Base-by-base conservation (phyloP, 1,139 yeast genomes). In the Protomyces pachydermus region DNA sequence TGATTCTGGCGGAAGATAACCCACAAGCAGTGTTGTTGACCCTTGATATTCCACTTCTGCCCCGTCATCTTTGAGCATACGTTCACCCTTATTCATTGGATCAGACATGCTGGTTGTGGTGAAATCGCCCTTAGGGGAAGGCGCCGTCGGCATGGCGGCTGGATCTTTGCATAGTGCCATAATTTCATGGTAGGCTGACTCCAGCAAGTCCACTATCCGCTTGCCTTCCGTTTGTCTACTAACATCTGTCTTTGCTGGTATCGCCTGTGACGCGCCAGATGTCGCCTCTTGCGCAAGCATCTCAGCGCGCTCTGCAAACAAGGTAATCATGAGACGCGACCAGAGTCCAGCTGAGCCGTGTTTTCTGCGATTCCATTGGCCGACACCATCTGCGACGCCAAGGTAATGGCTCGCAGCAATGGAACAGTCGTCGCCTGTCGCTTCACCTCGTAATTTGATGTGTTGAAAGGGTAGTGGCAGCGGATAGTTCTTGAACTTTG, bases 381-480 rank as follows among this genome's bases (percentile, higher is more conserved):
- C 68, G 1, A 66, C 68, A 5, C 68, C 68, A 20, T 66, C 68
- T 25, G 68, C 68, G 28, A 66, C 68, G 14, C 56, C 62, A 8
- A 58, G 16, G 25, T 51, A 58, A 35, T 50, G 62, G 20, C 56
- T 51, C 45, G 56, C 46, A 2, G 62, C 62, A 18, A 58, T 28
- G 34, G 56, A 51, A 38, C 62, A 58, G 16, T 58, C 62, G 20
- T 58, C 62, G 14, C 62, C 62, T 9, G 62, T 58, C 42, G 56
- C 62, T 8, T 58, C 54, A 6, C 62, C 62, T 23, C 62, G 62
- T 10, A 58, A 46, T 3, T 39, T 38, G 38, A 58, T 58, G 16
- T 55, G 54, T 6, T 50, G 56, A 50, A 58, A 58, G 28, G 62
- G 62, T 20, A 50, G 45, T 23, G 62, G 62, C 3, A 58, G 37